Percentiles rank a stretch among this genome's conserved stretches.
Evolutionary conservation across 2,329 filamentous ascomycete genomes (phyloP).

Genomic region (Onygenales sp.): DNA sequence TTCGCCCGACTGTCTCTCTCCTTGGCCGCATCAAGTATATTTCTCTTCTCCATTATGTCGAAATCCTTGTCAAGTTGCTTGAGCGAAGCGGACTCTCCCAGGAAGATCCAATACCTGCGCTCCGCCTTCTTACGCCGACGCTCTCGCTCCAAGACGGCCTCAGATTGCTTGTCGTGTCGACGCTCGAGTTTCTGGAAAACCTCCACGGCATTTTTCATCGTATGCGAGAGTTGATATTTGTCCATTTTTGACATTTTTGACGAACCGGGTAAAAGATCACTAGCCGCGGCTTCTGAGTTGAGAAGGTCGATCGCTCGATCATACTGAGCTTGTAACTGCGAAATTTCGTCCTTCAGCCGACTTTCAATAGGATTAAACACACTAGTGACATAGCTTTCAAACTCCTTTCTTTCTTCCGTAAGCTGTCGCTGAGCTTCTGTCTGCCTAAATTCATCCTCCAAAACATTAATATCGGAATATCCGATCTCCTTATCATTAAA

Average conservation of each 20-base stretch:
- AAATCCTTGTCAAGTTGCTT: conserved; percentile 41
- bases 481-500: conserved; percentile 50
- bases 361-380: conserved; percentile 44
- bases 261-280: conserved; percentile 7
- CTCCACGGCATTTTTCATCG: conserved; percentile 36
- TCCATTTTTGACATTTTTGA: conserved; percentile 13
- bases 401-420: conserved; percentile 44
- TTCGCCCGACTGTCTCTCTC: conserved; percentile 42
- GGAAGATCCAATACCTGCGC: conserved; percentile 41
- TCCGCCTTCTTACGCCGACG: conserved; percentile 46
- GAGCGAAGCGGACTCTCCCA: conserved; percentile 42
- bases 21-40: conserved; percentile 39
- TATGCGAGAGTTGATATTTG: conserved; percentile 29
- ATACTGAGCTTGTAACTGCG: conserved; percentile 38
- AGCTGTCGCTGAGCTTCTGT: conserved; percentile 42
- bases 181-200: conserved; percentile 41
- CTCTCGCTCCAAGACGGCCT: conserved; percentile 44
- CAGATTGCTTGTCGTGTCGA: conserved; percentile 40
- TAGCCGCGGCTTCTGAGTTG: conserved; percentile 28
- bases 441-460: conserved; percentile 47
- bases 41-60: conserved; percentile 43
- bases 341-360: conserved; percentile 41
- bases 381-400: conserved; percentile 39
- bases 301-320: conserved; percentile 34
- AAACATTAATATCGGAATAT: conserved; percentile 46